phyloP scores from a whole-genome alignment of 805 yeast species.

The Schwanniomyces occidentalis region DNA sequence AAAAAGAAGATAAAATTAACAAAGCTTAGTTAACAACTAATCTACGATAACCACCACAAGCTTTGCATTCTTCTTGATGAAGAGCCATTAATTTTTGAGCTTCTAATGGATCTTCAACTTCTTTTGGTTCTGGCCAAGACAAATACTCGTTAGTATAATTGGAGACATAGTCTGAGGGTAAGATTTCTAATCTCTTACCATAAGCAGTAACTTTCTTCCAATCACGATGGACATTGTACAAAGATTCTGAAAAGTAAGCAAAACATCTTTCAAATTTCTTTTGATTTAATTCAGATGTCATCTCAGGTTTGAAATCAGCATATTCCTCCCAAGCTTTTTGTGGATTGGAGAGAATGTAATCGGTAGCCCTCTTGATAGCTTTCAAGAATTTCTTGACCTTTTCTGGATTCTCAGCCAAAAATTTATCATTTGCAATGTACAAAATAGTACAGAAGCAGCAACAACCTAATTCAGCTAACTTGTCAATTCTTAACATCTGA shows the following conservation, averaged over 20 bases:
- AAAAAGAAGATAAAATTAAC: background rate
- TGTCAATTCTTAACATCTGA: constrained; percentile 57
- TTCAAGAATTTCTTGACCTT: constrained; percentile 45
- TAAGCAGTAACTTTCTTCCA: constrained; percentile 57
- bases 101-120: constrained; percentile 45
- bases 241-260: constrained; percentile 54
- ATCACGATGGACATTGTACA: constrained; percentile 55
- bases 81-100: constrained; percentile 49
- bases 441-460: constrained; percentile 60
- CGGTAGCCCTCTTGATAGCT: constrained; percentile 54
- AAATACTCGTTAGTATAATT: constrained; percentile 54
- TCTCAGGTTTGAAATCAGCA: constrained; percentile 47
- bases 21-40: constrained; percentile 25
- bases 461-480: constrained; percentile 56
- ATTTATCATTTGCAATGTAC: constrained; percentile 53
- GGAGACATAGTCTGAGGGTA: constrained; percentile 49
- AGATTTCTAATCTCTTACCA: constrained; percentile 53
- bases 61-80: constrained; percentile 47
- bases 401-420: constrained; percentile 47
- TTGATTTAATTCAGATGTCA: constrained; percentile 40
- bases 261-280: constrained; percentile 54
- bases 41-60: constrained; percentile 51
- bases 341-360: constrained; percentile 45
- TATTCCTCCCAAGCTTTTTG: constrained; percentile 47
- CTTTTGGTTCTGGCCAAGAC: constrained; percentile 50